Evolutionary conservation across 352 stramenopile species (phyloP), one percentile per base, ranked within the genome.

Genomic region (Pythium folliculosum): DNA sequence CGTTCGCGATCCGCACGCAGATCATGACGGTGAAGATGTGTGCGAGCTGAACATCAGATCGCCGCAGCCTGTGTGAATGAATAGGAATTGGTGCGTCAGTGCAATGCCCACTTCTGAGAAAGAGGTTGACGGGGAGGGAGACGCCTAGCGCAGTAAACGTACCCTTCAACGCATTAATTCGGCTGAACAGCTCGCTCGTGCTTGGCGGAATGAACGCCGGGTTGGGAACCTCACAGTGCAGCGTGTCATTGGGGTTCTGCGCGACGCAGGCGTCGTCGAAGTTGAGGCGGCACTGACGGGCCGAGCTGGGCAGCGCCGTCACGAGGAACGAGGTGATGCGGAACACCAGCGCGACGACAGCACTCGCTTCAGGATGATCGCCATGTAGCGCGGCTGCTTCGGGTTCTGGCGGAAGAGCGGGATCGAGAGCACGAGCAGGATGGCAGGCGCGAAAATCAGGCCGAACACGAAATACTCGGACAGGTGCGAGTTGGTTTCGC

Each of bases 11-110:
- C 72, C 96, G 87, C 16, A 93, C 60, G 62, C 74, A 76, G 9
- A 92, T 54, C 81, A 96, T 94, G 60, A 91, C 67, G 9, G 73
- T 62, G 63, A 94, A 76, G 47, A 93, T n/a, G 88, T 97, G 77
- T 97, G 91, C 35, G 87, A 96, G 69, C 88, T 96, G 68, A 96
- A 97, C 88, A 97, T 97, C 60, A 97, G 77, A 67, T 97, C 91
- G 38, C 91, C 91, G 54, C 91, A 97, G 56, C 88, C 79, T 72
- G 35, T 32, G 0, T 21, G 12, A 13, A 6, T 2, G 3, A 17
- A 43, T 3, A 17, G 10, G 10, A 43, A 16, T 3, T 17, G 37
- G 37, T 17, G 3, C 27, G 5, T 32, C 14, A 43, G 10, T 43
- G 14, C n/a, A n/a, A n/a, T n/a, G n/a, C n/a, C n/a, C n/a, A n/a